phyloP scores from a whole-genome alignment of 441 rosid species.

The Gossypium schwendimanii region DNA sequence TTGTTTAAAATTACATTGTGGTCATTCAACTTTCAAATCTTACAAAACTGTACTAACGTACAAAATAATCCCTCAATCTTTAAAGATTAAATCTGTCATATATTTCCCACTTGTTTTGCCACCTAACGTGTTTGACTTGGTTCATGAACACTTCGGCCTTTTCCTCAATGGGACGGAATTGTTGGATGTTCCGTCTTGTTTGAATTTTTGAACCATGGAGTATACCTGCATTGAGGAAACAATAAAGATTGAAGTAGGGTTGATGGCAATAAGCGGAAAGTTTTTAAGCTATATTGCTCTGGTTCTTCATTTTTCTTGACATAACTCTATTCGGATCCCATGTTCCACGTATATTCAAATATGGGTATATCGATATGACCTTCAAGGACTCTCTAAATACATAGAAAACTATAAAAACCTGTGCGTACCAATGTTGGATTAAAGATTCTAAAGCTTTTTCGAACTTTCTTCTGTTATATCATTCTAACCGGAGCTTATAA shows the following conservation, averaged over 20 bases:
- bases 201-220: constrained; percentile 55
- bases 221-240: constrained; percentile 35
- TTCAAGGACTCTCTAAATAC: not conserved
- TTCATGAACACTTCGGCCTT: constrained; percentile 16
- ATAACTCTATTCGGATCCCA: not conserved
- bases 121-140: not conserved
- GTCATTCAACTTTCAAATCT: no score
- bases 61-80: no score
- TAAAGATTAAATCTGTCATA: no score
- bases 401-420: not conserved
- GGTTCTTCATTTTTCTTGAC: not conserved
- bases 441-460: not conserved
- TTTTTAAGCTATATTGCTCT: not conserved
- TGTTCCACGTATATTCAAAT: not conserved
- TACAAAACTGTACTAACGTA: no score
- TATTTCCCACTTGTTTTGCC: no score
- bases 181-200: constrained; percentile 22
- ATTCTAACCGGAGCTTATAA: not conserved
- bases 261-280: not conserved
- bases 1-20: no score
- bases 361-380: not conserved
- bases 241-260: constrained; percentile 10
- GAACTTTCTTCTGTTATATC: not conserved
- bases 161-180: constrained; percentile 21
- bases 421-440: not conserved